Conservation (phyloP, 106 monocot genomes). For the Apostasia ramifera region DNA sequence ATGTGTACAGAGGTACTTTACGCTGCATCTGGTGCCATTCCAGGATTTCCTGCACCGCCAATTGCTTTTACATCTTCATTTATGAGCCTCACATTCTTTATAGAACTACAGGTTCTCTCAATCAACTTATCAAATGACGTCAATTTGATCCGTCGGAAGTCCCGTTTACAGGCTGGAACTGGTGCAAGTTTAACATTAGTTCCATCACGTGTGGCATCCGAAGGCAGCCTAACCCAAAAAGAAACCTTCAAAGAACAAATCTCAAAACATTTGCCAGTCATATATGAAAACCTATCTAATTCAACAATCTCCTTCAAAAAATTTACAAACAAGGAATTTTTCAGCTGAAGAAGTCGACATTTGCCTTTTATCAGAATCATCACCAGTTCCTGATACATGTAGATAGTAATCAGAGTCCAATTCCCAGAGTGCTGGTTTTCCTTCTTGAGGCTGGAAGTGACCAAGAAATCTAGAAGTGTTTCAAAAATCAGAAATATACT, state of each 20-base stretch:
- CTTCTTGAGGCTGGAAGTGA: constrained; percentile 92
- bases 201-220: constrained; percentile 10
- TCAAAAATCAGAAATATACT: constrained; percentile 8
- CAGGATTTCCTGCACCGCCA: constrained; percentile 46
- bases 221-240: constrained; percentile 31
- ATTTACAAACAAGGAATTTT: background rate
- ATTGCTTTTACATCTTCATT: constrained; percentile 26
- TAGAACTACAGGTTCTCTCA: constrained; percentile 61
- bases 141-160: constrained; percentile 71
- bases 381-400: constrained; percentile 69
- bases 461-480: constrained; percentile 79
- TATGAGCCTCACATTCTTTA: constrained; percentile 81
- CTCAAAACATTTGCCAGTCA: background rate
- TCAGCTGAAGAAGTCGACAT: background rate
- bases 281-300: background rate
- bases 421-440: constrained; percentile 97
- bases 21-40: constrained; percentile 98
- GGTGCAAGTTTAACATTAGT: constrained; percentile 45
- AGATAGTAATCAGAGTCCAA: constrained; percentile 98
- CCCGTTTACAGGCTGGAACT: constrained; percentile 79
- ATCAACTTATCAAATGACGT: constrained; percentile 90
- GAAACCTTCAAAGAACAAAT: constrained; percentile 2
- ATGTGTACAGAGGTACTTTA: constrained; percentile 20
- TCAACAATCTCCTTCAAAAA: background rate
- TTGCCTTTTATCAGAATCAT: constrained; percentile 47